These are phyloP conservation scores for Thelonectria discophora DNA, from an alignment of 2,329 filamentous ascomycete species.

Conservation along the genomic window DNA sequence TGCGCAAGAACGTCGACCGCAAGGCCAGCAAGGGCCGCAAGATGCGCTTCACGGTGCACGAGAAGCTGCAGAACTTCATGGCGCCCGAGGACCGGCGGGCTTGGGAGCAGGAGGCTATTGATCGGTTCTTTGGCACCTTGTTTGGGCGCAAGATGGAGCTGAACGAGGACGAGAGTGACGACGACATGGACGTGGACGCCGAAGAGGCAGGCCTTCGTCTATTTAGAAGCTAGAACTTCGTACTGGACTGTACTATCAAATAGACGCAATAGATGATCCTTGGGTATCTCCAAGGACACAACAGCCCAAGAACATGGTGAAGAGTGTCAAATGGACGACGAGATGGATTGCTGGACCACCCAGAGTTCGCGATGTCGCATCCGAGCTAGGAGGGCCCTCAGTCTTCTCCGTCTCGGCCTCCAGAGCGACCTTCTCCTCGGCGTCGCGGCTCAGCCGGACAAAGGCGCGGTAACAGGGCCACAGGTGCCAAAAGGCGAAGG, in stretches of 20 bases:
- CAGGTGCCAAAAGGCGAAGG: constrained; percentile 59
- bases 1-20: constrained; percentile 85
- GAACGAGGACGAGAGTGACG: constrained; percentile 64
- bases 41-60: constrained; percentile 92
- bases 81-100: constrained; percentile 81
- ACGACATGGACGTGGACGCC: constrained; percentile 61
- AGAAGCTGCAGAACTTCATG: constrained; percentile 99
- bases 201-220: constrained; percentile 64
- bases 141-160: constrained; percentile 76
- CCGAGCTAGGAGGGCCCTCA: background rate
- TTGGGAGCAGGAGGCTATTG: constrained; percentile 85
- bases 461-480: constrained; percentile 58
- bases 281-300: constrained; percentile 29
- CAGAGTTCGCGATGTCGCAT: constrained; percentile 42
- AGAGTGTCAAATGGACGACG: constrained; percentile 50
- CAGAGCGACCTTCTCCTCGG: constrained; percentile 24
- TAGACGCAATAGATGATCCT: constrained; percentile 21
- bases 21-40: constrained; percentile 96
- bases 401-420: background rate
- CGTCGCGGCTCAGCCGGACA: constrained; percentile 43
- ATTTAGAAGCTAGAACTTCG: constrained; percentile 54
- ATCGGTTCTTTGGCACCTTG: constrained; percentile 78
- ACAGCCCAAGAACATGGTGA: constrained; percentile 47
- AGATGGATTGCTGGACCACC: constrained; percentile 60
- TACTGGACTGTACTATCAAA: constrained; percentile 23